These are phyloP conservation scores for Cordyceps sp. DNA, from an alignment of 2,329 filamentous ascomycete species.

Conservation along the genomic window DNA sequence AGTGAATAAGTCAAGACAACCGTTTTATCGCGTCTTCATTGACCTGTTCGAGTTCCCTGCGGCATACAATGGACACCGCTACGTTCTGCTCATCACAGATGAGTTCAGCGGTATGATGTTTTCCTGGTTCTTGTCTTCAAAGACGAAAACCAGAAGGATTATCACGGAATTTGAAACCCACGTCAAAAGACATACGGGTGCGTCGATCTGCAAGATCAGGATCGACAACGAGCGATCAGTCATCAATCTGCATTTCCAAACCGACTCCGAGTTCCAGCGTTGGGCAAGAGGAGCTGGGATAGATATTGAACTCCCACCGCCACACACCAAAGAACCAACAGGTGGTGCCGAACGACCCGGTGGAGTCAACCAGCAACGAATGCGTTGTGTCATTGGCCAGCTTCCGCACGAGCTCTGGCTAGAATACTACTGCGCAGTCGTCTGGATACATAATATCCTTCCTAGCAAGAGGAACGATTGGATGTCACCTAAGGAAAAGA, in stretches of 20 bases:
- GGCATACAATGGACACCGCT: slow-evolving; percentile 1
- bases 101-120: neutral
- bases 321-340: neutral
- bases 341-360: neutral
- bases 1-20: too few relatives aligned
- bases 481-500: neutral
- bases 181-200: neutral
- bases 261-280: neutral
- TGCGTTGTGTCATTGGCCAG: neutral
- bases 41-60: neutral
- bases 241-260: neutral
- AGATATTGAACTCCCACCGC: neutral
- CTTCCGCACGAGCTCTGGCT: neutral
- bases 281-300: neutral
- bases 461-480: neutral
- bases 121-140: neutral
- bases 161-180: neutral
- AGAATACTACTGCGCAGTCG: neutral
- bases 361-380: neutral
- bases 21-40: neutral
- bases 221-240: neutral
- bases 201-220: neutral
- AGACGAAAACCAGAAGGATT: neutral
- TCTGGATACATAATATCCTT: neutral
- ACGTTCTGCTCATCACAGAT: neutral